phyloP scores from a whole-genome alignment of 176 grass and related monocot genomes.

The Pharus latifolius region DNA sequence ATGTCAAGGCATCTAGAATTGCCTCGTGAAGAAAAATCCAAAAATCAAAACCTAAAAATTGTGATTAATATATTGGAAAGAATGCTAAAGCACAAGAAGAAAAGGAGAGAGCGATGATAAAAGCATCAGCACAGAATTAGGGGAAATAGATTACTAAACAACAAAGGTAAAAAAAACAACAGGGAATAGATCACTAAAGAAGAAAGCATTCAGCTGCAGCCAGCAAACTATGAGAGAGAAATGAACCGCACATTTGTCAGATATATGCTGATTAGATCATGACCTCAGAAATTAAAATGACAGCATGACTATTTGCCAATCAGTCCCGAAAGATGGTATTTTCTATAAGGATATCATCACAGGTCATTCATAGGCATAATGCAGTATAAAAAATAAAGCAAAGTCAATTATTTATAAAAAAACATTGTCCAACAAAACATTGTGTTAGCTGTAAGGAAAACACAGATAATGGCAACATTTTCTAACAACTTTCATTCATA shows the following conservation, averaged over 20 bases:
- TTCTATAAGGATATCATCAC: background rate
- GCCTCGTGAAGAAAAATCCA: background rate
- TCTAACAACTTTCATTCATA: background rate
- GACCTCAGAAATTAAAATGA: background rate
- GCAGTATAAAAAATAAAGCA: conserved; percentile 1
- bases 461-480: background rate
- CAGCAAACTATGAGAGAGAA: background rate
- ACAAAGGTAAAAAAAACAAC: background rate
- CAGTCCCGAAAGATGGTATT: conserved; percentile 4
- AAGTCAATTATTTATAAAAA: background rate
- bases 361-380: background rate
- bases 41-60: conserved; percentile 1
- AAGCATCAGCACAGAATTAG: background rate
- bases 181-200: background rate
- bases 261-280: background rate
- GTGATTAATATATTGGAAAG: no score
- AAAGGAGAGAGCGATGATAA: background rate
- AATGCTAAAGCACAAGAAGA: background rate
- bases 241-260: background rate
- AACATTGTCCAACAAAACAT: no score
- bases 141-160: background rate
- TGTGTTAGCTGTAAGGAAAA: no score
- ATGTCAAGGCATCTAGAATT: background rate
- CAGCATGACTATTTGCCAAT: background rate
- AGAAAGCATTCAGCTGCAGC: background rate